Conservation (phyloP, 179 eudicot genomes). For the Actinidia chinensis region DNA sequence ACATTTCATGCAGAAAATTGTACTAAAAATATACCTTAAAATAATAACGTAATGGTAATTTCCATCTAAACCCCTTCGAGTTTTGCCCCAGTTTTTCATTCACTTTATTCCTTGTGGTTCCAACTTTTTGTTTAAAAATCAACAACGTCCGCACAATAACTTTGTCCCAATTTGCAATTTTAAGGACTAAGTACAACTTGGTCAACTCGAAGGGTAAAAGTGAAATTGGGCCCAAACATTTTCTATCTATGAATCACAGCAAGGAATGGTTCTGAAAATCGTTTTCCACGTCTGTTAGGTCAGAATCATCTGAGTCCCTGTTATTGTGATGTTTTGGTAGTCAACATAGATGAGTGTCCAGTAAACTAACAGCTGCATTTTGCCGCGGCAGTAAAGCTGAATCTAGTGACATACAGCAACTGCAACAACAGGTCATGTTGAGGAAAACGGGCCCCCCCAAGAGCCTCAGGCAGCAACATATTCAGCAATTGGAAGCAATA, state of each 20-base stretch:
- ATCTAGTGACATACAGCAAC: constrained; percentile 54
- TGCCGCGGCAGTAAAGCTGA: constrained; percentile 61
- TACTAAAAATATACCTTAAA: too few species aligned
- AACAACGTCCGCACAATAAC: too few species aligned
- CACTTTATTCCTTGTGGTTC: too few species aligned
- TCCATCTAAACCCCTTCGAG: too few species aligned
- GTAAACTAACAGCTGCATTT: constrained; percentile 54
- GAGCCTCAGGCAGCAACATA: constrained; percentile 75
- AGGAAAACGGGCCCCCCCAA: constrained; percentile 81
- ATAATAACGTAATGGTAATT: too few species aligned
- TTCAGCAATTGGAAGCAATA: constrained; percentile 62
- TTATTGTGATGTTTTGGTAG: constrained; percentile 70
- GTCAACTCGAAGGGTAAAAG: too few species aligned
- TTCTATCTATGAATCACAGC: constrained; percentile 57
- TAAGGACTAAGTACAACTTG: too few species aligned
- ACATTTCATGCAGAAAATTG: too few species aligned
- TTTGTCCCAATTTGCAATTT: too few species aligned
- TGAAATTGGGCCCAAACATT: too few species aligned
- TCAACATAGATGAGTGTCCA: constrained; percentile 68
- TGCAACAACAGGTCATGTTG: constrained; percentile 58
- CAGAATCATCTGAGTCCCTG: constrained; percentile 63
- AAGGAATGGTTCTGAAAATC: constrained; percentile 51
- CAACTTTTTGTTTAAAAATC: too few species aligned
- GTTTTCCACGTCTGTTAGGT: constrained; percentile 36
- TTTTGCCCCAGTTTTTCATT: too few species aligned